phyloP scores from a whole-genome alignment of 2,329 filamentous ascomycete species.

The Sporothrix variecibatus region DNA sequence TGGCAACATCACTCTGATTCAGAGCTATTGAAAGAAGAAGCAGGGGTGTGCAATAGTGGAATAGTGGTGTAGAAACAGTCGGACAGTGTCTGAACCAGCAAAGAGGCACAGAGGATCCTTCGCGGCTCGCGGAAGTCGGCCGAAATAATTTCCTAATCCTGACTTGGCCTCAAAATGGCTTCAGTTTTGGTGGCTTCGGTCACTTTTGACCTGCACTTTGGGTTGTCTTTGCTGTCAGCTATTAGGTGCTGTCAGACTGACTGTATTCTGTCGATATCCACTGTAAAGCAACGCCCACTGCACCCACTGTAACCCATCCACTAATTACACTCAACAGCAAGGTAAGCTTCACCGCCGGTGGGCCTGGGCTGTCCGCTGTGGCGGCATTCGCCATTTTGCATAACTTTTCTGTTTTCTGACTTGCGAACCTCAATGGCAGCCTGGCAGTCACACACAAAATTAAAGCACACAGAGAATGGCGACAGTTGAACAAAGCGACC shows the following conservation, averaged over 20 bases:
- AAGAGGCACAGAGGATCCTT: background rate
- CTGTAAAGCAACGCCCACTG: background rate
- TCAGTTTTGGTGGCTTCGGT: background rate
- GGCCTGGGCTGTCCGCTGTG: background rate
- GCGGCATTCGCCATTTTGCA: slow-evolving; percentile 13
- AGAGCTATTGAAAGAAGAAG: background rate
- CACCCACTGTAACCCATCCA: background rate
- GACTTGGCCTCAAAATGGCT: background rate
- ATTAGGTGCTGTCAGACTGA: background rate
- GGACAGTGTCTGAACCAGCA: background rate
- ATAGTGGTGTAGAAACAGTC: background rate
- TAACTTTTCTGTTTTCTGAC: background rate
- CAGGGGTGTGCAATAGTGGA: background rate
- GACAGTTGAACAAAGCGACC: background rate
- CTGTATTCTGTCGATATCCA: background rate
- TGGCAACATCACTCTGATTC: background rate
- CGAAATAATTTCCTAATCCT: slow-evolving; percentile 3
- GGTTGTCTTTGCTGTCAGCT: no score
- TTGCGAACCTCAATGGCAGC: slow-evolving; percentile 15
- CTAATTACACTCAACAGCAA: background rate
- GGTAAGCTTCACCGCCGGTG: slow-evolving; percentile 6
- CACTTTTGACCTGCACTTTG: no score
- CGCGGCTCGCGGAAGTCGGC: slow-evolving; percentile 17
- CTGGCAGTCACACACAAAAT: no score
- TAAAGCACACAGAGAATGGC: slow-evolving; percentile 7